Conservation (phyloP, 179 eudicot genomes). For the Vitellaria paradoxa region DNA sequence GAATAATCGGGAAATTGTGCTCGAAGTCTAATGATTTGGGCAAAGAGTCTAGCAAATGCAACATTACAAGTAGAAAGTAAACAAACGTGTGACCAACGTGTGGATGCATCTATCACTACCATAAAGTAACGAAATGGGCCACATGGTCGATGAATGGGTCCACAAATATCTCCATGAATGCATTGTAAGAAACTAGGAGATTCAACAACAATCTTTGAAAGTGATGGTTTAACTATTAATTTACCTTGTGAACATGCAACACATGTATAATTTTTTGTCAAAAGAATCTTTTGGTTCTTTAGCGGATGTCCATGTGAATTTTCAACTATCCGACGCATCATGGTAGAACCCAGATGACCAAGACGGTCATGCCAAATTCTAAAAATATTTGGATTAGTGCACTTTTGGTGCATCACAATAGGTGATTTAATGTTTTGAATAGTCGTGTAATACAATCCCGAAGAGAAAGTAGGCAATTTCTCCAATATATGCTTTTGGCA, state of each 20-base stretch:
- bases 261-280: not conserved
- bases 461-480: too few relatives aligned
- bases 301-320: not conserved
- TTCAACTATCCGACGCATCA: not conserved
- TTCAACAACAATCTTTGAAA: not conserved
- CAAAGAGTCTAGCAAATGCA: constrained; percentile 6
- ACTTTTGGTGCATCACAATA: not conserved
- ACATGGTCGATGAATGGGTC: not conserved
- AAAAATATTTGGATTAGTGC: not conserved
- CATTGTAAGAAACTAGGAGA: not conserved
- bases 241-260: not conserved
- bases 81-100: not conserved
- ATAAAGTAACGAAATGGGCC: not conserved
- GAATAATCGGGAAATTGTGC: too few relatives aligned
- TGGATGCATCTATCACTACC: not conserved
- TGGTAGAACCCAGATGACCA: not conserved
- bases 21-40: too few relatives aligned
- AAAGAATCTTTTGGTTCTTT: not conserved
- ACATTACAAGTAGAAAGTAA: not conserved
- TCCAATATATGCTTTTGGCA: not conserved
- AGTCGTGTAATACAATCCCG: not conserved
- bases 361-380: not conserved
- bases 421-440: not conserved
- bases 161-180: not conserved
- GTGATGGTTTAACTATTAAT: constrained; percentile 5